Percentiles rank a stretch among this genome's conserved stretches.
These are phyloP conservation scores for Arthroderma uncinatum DNA, from an alignment of 2,329 filamentous ascomycete genomes.

Conservation along the genomic window DNA sequence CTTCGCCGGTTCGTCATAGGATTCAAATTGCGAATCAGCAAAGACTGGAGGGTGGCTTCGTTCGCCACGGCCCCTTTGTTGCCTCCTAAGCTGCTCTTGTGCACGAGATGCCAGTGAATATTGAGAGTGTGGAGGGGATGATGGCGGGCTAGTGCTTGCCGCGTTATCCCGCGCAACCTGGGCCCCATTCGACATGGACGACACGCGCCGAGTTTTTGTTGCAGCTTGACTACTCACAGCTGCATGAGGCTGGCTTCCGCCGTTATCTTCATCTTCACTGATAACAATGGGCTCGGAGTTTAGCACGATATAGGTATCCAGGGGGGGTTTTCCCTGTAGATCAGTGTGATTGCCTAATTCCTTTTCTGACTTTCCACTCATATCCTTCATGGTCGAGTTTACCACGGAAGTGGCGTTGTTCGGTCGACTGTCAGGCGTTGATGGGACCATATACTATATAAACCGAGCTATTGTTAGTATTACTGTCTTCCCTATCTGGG, in stretches of 20 bases:
- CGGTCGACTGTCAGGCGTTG: not conserved
- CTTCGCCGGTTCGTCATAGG: not conserved
- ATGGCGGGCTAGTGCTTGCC: not conserved
- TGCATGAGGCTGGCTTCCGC: not conserved
- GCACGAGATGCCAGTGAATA: not conserved
- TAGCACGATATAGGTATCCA: not conserved
- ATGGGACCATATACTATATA: constrained; percentile 2
- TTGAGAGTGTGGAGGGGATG: constrained; percentile 3
- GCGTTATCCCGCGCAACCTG: not conserved
- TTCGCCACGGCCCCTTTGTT: not conserved
- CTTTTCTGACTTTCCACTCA: not conserved
- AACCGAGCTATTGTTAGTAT: not conserved
- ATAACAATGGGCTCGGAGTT: not conserved
- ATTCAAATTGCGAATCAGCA: not conserved
- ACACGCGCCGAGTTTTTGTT: not conserved
- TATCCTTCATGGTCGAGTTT: not conserved
- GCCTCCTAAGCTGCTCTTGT: not conserved
- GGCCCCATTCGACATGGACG: not conserved
- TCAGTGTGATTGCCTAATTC: not conserved
- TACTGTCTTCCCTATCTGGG: not conserved
- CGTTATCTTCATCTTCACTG: constrained; percentile 1
- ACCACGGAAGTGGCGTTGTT: not conserved
- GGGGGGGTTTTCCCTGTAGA: not conserved
- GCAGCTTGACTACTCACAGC: not conserved
- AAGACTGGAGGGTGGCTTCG: not conserved